Conservation (phyloP, 1,284 basidiomycete species). For the Sporisorium iseilematis-ciliati region DNA sequence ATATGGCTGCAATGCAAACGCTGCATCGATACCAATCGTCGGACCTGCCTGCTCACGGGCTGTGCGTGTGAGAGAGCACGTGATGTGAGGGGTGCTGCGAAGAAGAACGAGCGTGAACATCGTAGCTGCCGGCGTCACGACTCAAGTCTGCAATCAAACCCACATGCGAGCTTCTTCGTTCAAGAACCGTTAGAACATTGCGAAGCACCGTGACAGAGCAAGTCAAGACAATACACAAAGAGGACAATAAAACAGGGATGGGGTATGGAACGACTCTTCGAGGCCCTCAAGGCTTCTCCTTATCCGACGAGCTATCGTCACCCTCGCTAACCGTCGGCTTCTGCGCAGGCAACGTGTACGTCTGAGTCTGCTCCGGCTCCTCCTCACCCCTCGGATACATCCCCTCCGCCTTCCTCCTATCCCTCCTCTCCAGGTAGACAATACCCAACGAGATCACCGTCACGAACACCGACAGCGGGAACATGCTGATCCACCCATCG, state of each 20-base stretch:
- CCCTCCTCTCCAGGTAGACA: conserved; percentile 38
- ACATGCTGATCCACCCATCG: conserved; percentile 60
- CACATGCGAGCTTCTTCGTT: not conserved
- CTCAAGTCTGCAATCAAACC: not conserved
- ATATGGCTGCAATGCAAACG: not conserved
- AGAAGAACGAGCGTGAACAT: not conserved
- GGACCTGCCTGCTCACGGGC: no score
- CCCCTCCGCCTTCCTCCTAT: conserved; percentile 15
- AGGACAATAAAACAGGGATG: not conserved
- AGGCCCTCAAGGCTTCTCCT: conserved; percentile 17
- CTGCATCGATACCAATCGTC: not conserved
- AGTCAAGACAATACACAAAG: not conserved
- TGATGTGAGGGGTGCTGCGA: no score
- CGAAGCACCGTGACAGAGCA: conserved; percentile 9
- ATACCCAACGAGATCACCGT: conserved; percentile 38
- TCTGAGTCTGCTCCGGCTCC: not conserved
- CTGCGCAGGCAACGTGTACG: conserved; percentile 12
- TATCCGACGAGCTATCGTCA: conserved; percentile 11
- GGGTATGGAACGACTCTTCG: not conserved
- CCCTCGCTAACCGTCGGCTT: not conserved
- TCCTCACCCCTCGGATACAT: conserved; percentile 8
- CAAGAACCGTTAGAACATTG: not conserved
- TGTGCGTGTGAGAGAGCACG: no score
- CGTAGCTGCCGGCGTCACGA: not conserved
- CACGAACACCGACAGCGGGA: conserved; percentile 38